phyloP scores from a whole-genome alignment of 2,329 filamentous ascomycete species.

The Gyromitra esculenta region DNA sequence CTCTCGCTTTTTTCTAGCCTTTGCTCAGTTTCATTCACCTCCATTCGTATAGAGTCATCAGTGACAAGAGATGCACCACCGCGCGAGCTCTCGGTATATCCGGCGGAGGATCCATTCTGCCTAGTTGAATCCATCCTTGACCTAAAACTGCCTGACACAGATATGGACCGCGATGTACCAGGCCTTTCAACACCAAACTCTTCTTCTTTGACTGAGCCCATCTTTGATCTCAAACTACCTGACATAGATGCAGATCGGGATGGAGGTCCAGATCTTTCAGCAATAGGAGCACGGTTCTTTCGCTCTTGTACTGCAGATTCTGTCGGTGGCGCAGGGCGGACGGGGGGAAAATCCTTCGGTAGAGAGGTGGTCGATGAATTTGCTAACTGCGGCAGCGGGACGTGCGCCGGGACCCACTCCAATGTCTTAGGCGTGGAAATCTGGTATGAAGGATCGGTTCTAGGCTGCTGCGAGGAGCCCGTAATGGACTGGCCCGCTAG shows the following conservation, averaged over 20 bases:
- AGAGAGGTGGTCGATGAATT: background rate
- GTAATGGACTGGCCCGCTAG: conserved; percentile 9
- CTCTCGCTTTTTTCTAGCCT: conserved; percentile 11
- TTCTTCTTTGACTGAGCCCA: conserved; percentile 35
- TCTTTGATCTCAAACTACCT: conserved; percentile 18
- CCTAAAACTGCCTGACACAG: conserved; percentile 26
- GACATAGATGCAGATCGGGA: conserved; percentile 38
- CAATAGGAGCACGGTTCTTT: conserved; percentile 5
- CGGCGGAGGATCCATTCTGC: conserved; percentile 5
- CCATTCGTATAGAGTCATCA: conserved; percentile 4
- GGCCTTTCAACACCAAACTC: conserved; percentile 17
- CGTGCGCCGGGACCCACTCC: conserved; percentile 21
- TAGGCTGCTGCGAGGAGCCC: background rate
- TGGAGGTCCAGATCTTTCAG: conserved; percentile 22
- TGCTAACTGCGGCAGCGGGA: conserved; percentile 14
- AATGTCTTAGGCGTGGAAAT: conserved; percentile 13
- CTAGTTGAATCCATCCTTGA: conserved; percentile 9
- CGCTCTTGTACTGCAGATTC: conserved; percentile 22
- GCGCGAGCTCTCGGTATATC: conserved; percentile 14
- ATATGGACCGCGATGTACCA: conserved; percentile 13
- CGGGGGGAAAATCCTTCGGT: background rate
- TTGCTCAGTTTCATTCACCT: background rate
- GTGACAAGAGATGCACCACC: background rate
- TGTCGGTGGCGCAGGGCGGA: background rate
- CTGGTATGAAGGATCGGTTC: conserved; percentile 7